Evolutionary conservation across 129 eudicot genomes (phyloP), one percentile per base, ranked within the genome.

Genomic region (Ambrosia trifida): DNA sequence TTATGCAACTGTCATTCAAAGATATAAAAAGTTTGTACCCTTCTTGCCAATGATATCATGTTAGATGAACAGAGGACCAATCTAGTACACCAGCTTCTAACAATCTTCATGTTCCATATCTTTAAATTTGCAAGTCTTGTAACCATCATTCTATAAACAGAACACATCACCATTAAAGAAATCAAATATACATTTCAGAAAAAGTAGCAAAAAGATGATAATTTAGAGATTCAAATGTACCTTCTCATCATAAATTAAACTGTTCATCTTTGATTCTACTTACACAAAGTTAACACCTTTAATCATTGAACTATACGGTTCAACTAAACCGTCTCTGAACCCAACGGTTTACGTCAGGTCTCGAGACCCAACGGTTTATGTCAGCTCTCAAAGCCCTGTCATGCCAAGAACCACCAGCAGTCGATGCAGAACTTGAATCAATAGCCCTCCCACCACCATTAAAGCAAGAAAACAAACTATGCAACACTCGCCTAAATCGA

Each of bases 391-490:
- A 72, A 44, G 54, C 76, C 44, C 76, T 72, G 14, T 24, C 44
- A 28, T 12, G 57, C 76, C 76, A 72, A 16, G 76, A 43, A 57
- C 68, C 68, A 7, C 88, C 85, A 19, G 88, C 73, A 50, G 67
- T 68, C 0, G 80, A 67, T 2, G 78, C 67, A 17, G 79, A 69
- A 12, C 64, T 62, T 6, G 84, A 74, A 11, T 87, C 88, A 51
- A 32, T 33, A 6, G 63, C 40, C 33, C 72, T 64, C 46, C 72
- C 72, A 66, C 76, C 78, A 31, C 91, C 83, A 38, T 83, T 83
- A 72, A 91, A 88, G 68, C 97, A 91, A 68, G 88, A 75, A 70
- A 91, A 88, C 80, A 91, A 82, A 53, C 72, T 67, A 18, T 77
- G 31, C n/a, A 91, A 77, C 67, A 76, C 78, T 65, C 87, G 67